phyloP scores from a whole-genome alignment of 352 stramenopile species.

The Phytopythium ostracodes region DNA sequence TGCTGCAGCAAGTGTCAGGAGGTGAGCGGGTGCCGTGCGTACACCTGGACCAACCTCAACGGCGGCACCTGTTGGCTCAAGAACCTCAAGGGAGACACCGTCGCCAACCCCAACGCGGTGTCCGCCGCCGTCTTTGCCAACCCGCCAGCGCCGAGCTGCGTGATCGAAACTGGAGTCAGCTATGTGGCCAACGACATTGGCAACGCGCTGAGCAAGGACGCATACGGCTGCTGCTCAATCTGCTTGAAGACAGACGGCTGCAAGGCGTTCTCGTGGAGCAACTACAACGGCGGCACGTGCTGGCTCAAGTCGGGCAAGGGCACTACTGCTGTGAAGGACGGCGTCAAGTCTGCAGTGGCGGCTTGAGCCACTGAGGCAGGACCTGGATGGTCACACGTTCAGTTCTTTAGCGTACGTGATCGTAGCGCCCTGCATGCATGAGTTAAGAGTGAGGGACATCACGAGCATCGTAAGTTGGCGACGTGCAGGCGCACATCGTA shows the following conservation, averaged over 20 bases:
- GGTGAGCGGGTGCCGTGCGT: constrained; percentile 27
- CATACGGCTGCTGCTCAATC: constrained; percentile 19
- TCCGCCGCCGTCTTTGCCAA: constrained; percentile 13
- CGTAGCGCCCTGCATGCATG: neutral
- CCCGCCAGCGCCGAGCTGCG: constrained; percentile 11
- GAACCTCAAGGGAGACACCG: constrained; percentile 19
- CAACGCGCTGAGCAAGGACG: constrained; percentile 9
- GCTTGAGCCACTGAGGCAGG: neutral
- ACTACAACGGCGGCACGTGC: constrained; percentile 40
- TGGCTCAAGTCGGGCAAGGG: constrained; percentile 54
- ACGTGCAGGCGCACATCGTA: neutral
- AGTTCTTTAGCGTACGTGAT: too few species aligned
- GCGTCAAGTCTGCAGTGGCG: constrained; percentile 13
- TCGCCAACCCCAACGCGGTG: constrained; percentile 8
- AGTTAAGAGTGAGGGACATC: too few species aligned
- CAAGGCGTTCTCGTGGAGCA: constrained; percentile 37
- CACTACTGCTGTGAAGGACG: constrained; percentile 6
- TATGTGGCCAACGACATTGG: constrained; percentile 18
- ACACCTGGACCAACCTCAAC: constrained; percentile 31
- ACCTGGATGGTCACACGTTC: too few species aligned
- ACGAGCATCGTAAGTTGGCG: neutral
- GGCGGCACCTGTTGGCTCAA: constrained; percentile 42
- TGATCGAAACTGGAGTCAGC: constrained; percentile 18
- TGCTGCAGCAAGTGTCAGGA: constrained; percentile 27
- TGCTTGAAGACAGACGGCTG: constrained; percentile 18